These are phyloP conservation scores for Exophiala sp. DNA, from an alignment of 2,329 filamentous ascomycete species.

Conservation along the genomic window DNA sequence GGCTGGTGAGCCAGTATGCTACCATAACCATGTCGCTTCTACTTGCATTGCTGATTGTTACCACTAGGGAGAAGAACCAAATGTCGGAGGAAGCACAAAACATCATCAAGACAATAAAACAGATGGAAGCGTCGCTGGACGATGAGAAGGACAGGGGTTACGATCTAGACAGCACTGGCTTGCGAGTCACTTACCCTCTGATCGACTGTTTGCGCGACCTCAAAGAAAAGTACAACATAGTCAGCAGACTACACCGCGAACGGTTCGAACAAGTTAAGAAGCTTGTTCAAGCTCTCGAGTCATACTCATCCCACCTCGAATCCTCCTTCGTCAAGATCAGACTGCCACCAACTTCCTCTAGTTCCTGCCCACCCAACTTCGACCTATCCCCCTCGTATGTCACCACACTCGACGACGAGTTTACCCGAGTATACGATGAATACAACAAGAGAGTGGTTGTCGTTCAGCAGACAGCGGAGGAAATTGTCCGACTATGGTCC, in stretches of 20 bases:
- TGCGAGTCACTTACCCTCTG: constrained; percentile 79
- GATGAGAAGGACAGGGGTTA: constrained; percentile 66
- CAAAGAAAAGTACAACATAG: constrained; percentile 79
- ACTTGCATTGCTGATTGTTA: constrained; percentile 10
- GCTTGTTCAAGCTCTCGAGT: constrained; percentile 87
- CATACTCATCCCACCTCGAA: constrained; percentile 94
- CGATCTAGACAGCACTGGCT: constrained; percentile 61
- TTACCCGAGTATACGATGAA: constrained; percentile 92
- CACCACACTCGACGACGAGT: constrained; percentile 80
- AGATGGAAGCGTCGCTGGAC: constrained; percentile 89
- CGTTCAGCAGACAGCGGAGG: constrained; percentile 71
- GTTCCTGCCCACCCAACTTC: constrained; percentile 75
- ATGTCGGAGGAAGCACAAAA: constrained; percentile 85
- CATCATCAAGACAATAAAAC: constrained; percentile 79
- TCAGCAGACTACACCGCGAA: constrained; percentile 81
- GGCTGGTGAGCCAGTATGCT: constrained; percentile 66
- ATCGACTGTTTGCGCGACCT: constrained; percentile 72
- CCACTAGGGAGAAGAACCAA: constrained; percentile 72
- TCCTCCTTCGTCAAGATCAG: constrained; percentile 79
- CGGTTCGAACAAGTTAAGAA: constrained; percentile 95
- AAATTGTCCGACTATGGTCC: constrained; percentile 92
- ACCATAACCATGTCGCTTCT: not conserved
- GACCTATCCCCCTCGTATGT: constrained; percentile 91
- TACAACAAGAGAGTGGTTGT: constrained; percentile 77
- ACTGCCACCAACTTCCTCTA: constrained; percentile 76